Evolutionary conservation across 108 stramenopile species (phyloP), one percentile per base, ranked within the genome.

Genomic region (Craspedostauros australis): DNA sequence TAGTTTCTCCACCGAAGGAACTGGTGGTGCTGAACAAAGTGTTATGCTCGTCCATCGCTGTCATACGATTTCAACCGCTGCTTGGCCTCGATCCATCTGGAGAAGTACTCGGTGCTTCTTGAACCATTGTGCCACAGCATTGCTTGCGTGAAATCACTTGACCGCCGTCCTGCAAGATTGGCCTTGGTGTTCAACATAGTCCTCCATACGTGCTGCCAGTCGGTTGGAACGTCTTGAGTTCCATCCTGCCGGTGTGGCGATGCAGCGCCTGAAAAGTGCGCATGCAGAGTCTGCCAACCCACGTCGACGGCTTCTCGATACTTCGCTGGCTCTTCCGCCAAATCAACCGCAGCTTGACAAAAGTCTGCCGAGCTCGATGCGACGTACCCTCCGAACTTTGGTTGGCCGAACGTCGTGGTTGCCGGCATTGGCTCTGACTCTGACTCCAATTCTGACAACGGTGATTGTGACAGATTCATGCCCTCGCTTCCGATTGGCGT

Each of bases 401-500:
- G 19, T 21, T 32, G 6, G 33, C 24, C 38, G 23, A 26, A 22
- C 18, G 19, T 11, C 1, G 9, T 39, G 30, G n/a, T 1, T 21
- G 8, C 9, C 11, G 18, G 26, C 31, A 20, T 36, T 15, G 34
- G 19, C 18, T 12, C 0, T 54, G n/a, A 16, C 41, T 26, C 16
- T 24, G 24, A 18, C 25, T 54, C 1, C 6, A 15, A 21, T 33
- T 23, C 24, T 46, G 30, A 1, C 12, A 11, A n/a, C 38, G 16
- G 7, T 25, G 20, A 3, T 9, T 11, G 29, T 44, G n/a, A 22
- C 5, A 39, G 28, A 25, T 33, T 46, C 65, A 84, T 80, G 15
- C 90, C 85, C 51, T 91, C 90, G 14, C 68, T 56, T 8, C 90
- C 90, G 21, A 91, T 39, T 2, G 79, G 68, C 1, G 85, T 87